phyloP scores from a whole-genome alignment of 2,329 filamentous ascomycete genomes.

The Fusarium sterilihyphosum region DNA sequence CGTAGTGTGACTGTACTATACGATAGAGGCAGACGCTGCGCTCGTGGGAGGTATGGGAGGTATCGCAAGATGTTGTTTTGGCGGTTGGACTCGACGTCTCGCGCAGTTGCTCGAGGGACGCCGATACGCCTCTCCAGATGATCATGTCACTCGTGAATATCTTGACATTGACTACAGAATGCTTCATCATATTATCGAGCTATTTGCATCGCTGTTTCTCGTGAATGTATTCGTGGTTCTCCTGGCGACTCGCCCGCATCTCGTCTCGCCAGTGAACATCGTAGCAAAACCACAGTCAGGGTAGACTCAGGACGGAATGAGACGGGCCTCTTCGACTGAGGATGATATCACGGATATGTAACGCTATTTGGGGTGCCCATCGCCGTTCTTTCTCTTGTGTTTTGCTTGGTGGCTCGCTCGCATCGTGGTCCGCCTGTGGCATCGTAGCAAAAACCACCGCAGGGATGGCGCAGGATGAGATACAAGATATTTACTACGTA shows the following conservation, averaged over 20 bases:
- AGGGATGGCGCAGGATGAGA: neutral
- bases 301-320: neutral
- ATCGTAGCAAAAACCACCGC: neutral
- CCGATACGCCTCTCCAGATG: neutral
- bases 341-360: accelerated
- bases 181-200: accelerated
- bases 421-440: neutral
- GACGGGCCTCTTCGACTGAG: neutral
- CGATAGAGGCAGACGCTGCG: accelerated
- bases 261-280: neutral
- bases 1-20: no score
- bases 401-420: neutral
- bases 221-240: accelerated
- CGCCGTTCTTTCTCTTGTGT: accelerated
- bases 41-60: accelerated
- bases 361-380: accelerated
- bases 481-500: neutral
- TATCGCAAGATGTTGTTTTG: neutral
- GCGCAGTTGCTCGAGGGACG: neutral
- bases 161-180: accelerated
- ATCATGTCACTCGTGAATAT: neutral
- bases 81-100: neutral
- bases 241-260: neutral
- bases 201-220: accelerated
- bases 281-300: neutral